phyloP scores from a whole-genome alignment of 768 basidiomycete species.

The Gyrodon lividus region DNA sequence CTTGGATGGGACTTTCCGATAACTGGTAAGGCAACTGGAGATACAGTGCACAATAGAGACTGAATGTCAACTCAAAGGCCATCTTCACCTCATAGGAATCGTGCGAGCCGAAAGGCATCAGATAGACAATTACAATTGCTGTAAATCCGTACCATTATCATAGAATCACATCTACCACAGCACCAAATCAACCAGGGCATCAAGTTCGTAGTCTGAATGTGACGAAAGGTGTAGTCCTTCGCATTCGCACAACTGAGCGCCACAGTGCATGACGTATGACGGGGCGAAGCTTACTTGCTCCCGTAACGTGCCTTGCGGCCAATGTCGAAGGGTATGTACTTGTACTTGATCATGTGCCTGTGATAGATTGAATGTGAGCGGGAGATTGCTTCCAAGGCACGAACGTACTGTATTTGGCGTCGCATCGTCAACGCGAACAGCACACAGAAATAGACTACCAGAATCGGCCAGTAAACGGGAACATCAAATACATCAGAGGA shows the following conservation, averaged over 20 bases:
- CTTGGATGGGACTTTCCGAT: too few relatives aligned
- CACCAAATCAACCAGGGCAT: constrained; percentile 9
- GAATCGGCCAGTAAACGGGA: constrained; percentile 99
- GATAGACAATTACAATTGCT: constrained; percentile 22
- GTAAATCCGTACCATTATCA: constrained; percentile 30
- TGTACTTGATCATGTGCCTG: constrained; percentile 99
- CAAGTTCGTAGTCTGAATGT: constrained; percentile 8
- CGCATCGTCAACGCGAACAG: constrained; percentile 95
- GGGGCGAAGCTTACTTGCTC: constrained; percentile 37
- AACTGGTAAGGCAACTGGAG: too few relatives aligned
- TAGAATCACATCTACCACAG: constrained; percentile 18
- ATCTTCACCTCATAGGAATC: not conserved
- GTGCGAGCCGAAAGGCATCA: constrained; percentile 6
- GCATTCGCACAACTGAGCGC: not conserved
- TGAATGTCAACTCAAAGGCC: not conserved
- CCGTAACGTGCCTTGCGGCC: constrained; percentile 88
- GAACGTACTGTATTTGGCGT: constrained; percentile 85
- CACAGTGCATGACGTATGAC: not conserved
- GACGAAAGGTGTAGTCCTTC: constrained; percentile 7
- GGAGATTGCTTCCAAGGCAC: not conserved
- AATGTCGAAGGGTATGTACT: constrained; percentile 93
- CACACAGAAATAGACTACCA: constrained; percentile 95
- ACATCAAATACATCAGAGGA: constrained; percentile 87
- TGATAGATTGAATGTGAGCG: constrained; percentile 7
- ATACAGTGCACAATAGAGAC: too few relatives aligned